These are phyloP conservation scores for Arxiozyma bovina DNA, from an alignment of 1,139 yeast genomes.

Conservation along the genomic window DNA sequence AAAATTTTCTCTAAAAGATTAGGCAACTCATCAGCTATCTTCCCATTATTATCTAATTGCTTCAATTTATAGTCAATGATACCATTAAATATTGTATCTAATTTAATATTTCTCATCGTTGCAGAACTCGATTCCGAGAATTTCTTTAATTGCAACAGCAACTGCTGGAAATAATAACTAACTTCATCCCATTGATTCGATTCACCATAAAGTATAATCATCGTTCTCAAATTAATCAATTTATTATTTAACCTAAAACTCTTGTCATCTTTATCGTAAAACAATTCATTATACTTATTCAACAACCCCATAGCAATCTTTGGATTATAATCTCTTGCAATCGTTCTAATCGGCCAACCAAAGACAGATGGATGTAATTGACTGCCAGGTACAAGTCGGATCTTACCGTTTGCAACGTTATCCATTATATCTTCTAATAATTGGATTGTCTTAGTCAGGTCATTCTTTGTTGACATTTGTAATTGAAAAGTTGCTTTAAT, in stretches of 20 bases:
- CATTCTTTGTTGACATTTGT: slow-evolving; percentile 30
- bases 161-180: slow-evolving; percentile 9
- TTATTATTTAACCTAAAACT: slow-evolving; percentile 15
- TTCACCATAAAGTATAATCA: slow-evolving; percentile 28
- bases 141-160: background rate
- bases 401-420: slow-evolving; percentile 19
- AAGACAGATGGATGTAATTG: slow-evolving; percentile 29
- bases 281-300: slow-evolving; percentile 25
- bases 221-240: slow-evolving; percentile 28
- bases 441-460: slow-evolving; percentile 24
- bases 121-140: slow-evolving; percentile 8
- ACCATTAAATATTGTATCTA: slow-evolving; percentile 23
- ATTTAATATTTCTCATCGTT: slow-evolving; percentile 20
- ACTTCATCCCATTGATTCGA: slow-evolving; percentile 32
- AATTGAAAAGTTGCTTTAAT: slow-evolving; percentile 38
- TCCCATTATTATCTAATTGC: slow-evolving; percentile 14
- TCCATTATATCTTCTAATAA: slow-evolving; percentile 28
- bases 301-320: slow-evolving; percentile 29
- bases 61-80: slow-evolving; percentile 28
- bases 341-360: slow-evolving; percentile 30
- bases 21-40: slow-evolving; percentile 24
- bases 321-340: slow-evolving; percentile 28
- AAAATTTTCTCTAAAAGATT: slow-evolving; percentile 27
- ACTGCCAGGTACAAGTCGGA: slow-evolving; percentile 13
- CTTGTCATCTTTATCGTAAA: slow-evolving; percentile 19